phyloP scores from a whole-genome alignment of 371 early-diverging fungal species.

The Phascolomyces articulosus region DNA sequence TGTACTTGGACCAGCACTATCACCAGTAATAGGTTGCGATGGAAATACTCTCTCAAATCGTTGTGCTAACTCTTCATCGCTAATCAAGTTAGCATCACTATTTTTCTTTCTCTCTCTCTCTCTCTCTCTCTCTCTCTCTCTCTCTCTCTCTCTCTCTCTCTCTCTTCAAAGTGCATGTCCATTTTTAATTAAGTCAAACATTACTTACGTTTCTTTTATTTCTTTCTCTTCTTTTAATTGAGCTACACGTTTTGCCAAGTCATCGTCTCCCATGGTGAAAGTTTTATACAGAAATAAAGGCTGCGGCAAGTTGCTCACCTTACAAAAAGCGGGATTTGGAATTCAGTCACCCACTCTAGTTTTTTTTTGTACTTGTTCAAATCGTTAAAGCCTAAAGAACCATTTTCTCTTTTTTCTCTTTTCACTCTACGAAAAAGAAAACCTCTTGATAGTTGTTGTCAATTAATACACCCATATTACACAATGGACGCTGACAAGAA shows the following conservation, averaged over 20 bases:
- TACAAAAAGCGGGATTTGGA: too few species aligned
- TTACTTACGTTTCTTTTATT: constrained; percentile 13
- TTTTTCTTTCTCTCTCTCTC: neutral
- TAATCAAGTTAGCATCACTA: neutral
- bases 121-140: neutral
- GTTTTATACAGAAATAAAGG: neutral
- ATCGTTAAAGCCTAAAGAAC: too few species aligned
- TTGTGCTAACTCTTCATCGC: constrained; percentile 29
- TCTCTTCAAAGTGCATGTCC: too few species aligned
- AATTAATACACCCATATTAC: neutral
- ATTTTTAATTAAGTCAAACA: too few species aligned
- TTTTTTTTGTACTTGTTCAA: too few species aligned
- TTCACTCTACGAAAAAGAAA: too few species aligned
- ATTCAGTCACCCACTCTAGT: too few species aligned
- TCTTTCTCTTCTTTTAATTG: constrained; percentile 6
- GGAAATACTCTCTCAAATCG: constrained; percentile 36
- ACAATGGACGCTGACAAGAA: constrained; percentile 11
- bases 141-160: neutral
- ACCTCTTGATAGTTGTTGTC: too few species aligned
- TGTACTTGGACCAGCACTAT: constrained; percentile 13
- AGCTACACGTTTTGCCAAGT: constrained; percentile 13
- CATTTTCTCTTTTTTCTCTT: too few species aligned
- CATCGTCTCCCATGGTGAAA: constrained; percentile 3
- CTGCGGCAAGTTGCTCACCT: too few species aligned
- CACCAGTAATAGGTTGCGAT: constrained; percentile 13